Evolutionary conservation across 2,329 filamentous ascomycete species (phyloP), one percentile per base, ranked within the genome.

Genomic region (Teratosphaeria zuluensis): DNA sequence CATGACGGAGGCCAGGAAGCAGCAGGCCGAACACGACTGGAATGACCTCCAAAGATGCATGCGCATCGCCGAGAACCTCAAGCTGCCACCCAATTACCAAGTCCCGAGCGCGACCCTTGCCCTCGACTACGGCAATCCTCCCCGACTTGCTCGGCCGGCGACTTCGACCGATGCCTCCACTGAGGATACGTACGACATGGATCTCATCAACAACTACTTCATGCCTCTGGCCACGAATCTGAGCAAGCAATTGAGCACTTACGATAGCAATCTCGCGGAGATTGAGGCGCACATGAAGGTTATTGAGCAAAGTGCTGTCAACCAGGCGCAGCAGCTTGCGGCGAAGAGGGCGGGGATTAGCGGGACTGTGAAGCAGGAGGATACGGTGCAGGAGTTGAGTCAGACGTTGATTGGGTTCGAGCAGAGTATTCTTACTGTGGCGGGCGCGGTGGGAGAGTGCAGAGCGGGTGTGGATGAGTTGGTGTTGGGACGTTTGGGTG

Each of bases 51-150:
- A 85, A 64, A 80, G 90, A 57, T 84, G 83, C 61, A 89, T 90
- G 77, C 83, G 86, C 59, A 86, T 86, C 24, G 84, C 89, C 33
- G 86, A 90, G 67, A 89, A 89, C 68, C 78, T 91, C 57, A 85
- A 86, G 65, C 78, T 92, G 16, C 89, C 89, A 1, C 67, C 78
- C 54, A 80, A 84, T 63, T 86, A 83, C 69, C 83, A 85, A 65
- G 51, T 32, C 32, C 56, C 53, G 33, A 28, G 31, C 14, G 51
- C 51, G 9, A 56, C 9, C 7, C 31, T 30, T 14, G 14, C 52
- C 21, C 35, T 30, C 8, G 35, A 30, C 52, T 52, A 42, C 55
- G 51, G 55, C 42, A 24, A 48, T n/a, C 16, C 42, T 4, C 16
- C 51, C 24, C 51, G 31, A 35, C 24, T 48, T 51, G 56, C 51